Base-by-base conservation (phyloP, 2,329 filamentous ascomycete species). In the Phaeosphaeria sp. region DNA sequence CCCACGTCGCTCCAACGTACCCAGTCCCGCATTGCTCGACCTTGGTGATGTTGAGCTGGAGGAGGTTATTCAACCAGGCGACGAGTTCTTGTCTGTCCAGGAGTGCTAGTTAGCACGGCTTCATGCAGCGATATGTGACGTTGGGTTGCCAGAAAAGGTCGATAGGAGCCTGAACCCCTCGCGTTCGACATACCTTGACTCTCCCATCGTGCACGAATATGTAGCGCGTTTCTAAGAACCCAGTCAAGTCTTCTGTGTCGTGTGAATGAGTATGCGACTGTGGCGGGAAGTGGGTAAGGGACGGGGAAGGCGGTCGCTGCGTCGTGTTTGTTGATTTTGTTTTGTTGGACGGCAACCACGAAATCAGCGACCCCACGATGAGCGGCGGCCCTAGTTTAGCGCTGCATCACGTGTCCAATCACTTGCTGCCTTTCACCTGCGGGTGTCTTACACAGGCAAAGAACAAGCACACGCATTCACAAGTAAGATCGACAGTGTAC, bases 1-100 rank as follows among this genome's bases (percentile, higher is more conserved):
- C 22, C 46, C 17, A 10, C 27, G 22, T 25, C 17, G 6, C 9
- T 46, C 20, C 13, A 54, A 73, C 84, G 71, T 89, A 98, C 94
- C 94, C 95, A 75, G 94, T 98, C 78, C 95, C 95, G 79, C 94
- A 98, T 85, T 99, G 95, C 83, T 99, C 95, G 78, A 99, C 92
- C 82, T 97, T 98, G 73, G 85, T 98, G 73, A 99, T 89, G 83
- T 98, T 99, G 74, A 99, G 90, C 83, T 97, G 93, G 51, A 99
- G 89, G 63, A 99, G 90, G 85, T 91, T 94, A 85, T 99, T 99
- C 68, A 98, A 84, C 95, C 95, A 99, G 82, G 89, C 87, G 71
- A 99, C 85, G 71, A 99, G 88, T 83, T 99, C 95, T 82, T 99
- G 95, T 84, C 95, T 98, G 65, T 60, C 27, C 47, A 46, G 46